Percentiles rank a stretch among this genome's conserved stretches.
These are phyloP conservation scores for Camellia sinensis DNA, from an alignment of 148 eudicot genomes.

Conservation along the genomic window DNA sequence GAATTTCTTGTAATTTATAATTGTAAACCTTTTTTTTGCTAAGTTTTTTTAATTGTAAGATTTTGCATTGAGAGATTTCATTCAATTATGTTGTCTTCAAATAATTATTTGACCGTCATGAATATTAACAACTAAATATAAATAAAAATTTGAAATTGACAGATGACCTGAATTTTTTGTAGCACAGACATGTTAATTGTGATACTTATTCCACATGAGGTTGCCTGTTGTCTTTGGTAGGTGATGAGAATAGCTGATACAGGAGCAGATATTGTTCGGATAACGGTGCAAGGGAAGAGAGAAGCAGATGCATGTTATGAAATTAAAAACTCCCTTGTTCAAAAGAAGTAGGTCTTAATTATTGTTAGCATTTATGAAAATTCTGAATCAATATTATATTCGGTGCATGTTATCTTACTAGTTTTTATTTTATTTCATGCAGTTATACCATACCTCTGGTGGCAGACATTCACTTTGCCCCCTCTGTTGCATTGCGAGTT, in stretches of 20 bases:
- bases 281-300: constrained; percentile 94
- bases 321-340: constrained; percentile 89
- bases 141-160: not conserved
- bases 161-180: not conserved
- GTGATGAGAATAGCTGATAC: constrained; percentile 93
- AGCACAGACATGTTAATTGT: not conserved
- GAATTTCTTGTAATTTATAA: no score
- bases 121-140: not conserved
- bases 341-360: constrained; percentile 69
- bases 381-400: not conserved
- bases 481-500: constrained; percentile 87
- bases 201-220: not conserved
- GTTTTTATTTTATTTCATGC: constrained; percentile 23
- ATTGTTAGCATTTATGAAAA: constrained; percentile 4
- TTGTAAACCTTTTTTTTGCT: no score
- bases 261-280: constrained; percentile 95
- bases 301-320: constrained; percentile 99
- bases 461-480: constrained; percentile 98
- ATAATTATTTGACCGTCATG: not conserved
- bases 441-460: constrained; percentile 95
- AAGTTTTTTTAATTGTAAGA: not conserved
- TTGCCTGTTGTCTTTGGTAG: constrained; percentile 34
- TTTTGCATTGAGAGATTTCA: not conserved
- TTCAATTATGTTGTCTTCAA: not conserved
- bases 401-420: constrained; percentile 12